Evolutionary conservation across 352 stramenopile genomes (phyloP), one percentile per base, ranked within the genome.

Genomic region (Phytopythium helicoides): DNA sequence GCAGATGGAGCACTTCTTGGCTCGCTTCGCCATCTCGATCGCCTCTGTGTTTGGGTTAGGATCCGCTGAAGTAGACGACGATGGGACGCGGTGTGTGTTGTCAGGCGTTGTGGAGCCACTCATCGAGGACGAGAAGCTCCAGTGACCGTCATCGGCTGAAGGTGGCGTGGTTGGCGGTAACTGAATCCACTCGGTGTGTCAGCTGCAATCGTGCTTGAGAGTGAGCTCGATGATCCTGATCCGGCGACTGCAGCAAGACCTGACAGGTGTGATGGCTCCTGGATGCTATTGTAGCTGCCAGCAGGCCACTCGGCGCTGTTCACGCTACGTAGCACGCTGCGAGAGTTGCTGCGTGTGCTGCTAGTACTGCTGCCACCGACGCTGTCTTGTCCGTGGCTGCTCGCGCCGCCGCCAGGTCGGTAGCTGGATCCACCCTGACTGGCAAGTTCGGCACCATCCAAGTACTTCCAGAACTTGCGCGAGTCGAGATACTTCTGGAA

Each of bases 401-500:
- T 48, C 0, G 41, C 50, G 33, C 18, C 42, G 5, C 42, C 42
- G 42, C 25, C 39, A 1, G 50, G 25, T 23, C 38, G 41, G 50
- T 44, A 56, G 50, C 50, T 56, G 18, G 23, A 47, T 37, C 37
- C 50, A 14, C 48, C 38, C 9, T 47, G 50, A 18, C 36, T 60
- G n/a, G 62, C 56, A 14, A 50, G 33, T 16, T 33, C 16, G 26
- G 68, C 63, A 35, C 60, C 59, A 47, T 84, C 75, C 62, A 92
- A 79, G 60, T 76, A 89, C 48, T 83, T 87, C 85, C 85, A 92
- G 54, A 89, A 92, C 49, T 83, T 86, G 36, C 81, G 73, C 16
- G 78, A 76, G 55, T 94, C 85, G 62, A 92, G 74, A 55, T 88
- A 91, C 54, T 87, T 88, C 31, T 84, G 58, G 56, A 92, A 94